Percentiles rank a stretch among this genome's conserved stretches.
phyloP scores from a whole-genome alignment of 73 alveolate genomes.

The Paramecium sexaurelia region DNA sequence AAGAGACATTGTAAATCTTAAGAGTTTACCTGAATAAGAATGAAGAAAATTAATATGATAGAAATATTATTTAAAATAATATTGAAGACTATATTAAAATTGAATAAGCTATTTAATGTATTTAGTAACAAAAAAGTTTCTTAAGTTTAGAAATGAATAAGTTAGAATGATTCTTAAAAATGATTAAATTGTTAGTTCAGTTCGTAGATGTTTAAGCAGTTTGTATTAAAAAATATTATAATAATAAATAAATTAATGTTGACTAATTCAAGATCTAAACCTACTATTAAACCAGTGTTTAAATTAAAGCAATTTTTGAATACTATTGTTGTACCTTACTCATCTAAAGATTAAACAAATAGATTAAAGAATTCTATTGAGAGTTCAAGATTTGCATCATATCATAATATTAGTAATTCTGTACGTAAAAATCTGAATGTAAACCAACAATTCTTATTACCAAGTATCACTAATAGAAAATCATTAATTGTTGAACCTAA shows the following conservation, averaged over 20 bases:
- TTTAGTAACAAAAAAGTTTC: constrained; percentile 96
- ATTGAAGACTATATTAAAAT: constrained; percentile 92
- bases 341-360: neutral
- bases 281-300: neutral
- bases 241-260: neutral
- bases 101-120: constrained; percentile 98
- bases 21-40: constrained; percentile 92
- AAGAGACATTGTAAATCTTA: constrained; percentile 95
- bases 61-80: constrained; percentile 66
- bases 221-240: neutral
- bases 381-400: neutral
- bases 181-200: constrained; percentile 93
- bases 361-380: neutral
- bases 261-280: neutral
- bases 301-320: neutral
- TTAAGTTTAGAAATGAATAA: constrained; percentile 98
- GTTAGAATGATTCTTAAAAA: constrained; percentile 99
- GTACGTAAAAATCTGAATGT: neutral
- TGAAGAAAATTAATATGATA: constrained; percentile 75
- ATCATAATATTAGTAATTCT: constrained; percentile 8
- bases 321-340: neutral
- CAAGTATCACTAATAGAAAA: neutral
- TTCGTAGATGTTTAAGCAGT: neutral
- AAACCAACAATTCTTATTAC: neutral
- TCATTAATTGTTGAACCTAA: neutral